Evolutionary conservation across 352 stramenopile species (phyloP), one percentile per base, ranked within the genome.

Genomic region (Pythium diclinum): DNA sequence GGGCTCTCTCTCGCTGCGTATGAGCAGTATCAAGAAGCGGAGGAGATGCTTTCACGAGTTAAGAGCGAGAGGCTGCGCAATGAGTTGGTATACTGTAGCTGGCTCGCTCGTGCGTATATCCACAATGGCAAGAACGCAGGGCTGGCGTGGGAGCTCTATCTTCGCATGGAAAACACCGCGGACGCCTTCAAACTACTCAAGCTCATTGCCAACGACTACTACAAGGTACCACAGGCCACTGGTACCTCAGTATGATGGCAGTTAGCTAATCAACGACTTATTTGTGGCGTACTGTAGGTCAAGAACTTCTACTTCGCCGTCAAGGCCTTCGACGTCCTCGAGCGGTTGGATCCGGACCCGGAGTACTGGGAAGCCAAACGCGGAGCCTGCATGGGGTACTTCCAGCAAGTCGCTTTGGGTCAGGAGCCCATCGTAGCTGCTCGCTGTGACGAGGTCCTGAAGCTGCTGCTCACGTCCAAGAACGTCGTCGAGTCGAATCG

Each of bases 351-450:
- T 48, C 69, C 81, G 7, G 79, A 91, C 17, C 80, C 81, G 1
- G 79, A 91, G 68, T 82, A 87, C 59, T 93, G 84, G 82, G 82
- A 91, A 61, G 84, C 72, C 6, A 93, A 93, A 61, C 81, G 80
- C 23, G 83, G 82, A 3, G 83, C 82, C 6, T 90, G 81, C 32
- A 19, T 90, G 9, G 82, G 81, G 3, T 89, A 80, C 65, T 89
- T 88, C 60, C 73, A 75, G 5, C 80, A 79, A 51, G 70, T 91
- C 28, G 80, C 78, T 13, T 64, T 53, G 2, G 78, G 78, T 14
- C 53, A 79, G 2, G 61, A 76, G 51, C 36, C 33, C 11, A 38
- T 68, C 23, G 47, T 61, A 21, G 58, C 53, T 6, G 63, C 74
- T 57, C 67, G 63, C 38, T 75, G 68, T 23, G 75, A 87, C 10